A percentile compares a stretch with the other conserved stretches of the same genome.
phyloP scores from a whole-genome alignment of 2,329 filamentous ascomycete genomes.

The Colletotrichum truncatum region DNA sequence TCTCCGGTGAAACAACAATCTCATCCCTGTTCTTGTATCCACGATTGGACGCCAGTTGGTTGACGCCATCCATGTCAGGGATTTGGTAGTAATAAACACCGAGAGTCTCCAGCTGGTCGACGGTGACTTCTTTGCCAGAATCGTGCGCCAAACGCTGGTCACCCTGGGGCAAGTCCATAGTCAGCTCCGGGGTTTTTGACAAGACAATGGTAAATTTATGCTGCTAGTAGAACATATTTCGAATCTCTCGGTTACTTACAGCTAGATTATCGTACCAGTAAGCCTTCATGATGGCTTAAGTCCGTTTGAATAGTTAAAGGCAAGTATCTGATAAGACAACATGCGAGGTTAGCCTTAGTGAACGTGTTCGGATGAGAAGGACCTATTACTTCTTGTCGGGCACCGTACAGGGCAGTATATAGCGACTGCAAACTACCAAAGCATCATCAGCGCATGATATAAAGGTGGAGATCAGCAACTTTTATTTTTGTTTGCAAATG shows the following conservation, averaged over 20 bases:
- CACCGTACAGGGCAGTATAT: too few relatives aligned
- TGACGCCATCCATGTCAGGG: conserved; percentile 71
- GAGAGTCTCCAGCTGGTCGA: conserved; percentile 73
- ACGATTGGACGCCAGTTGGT: conserved; percentile 77
- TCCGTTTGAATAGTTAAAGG: too few relatives aligned
- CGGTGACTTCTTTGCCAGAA: conserved; percentile 75
- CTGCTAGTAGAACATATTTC: background rate
- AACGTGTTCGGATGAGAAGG: too few relatives aligned
- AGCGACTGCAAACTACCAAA: too few relatives aligned
- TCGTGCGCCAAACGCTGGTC: conserved; percentile 94
- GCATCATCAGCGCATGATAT: too few relatives aligned
- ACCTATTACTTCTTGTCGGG: too few relatives aligned
- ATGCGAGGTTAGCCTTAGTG: too few relatives aligned
- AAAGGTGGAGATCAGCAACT: background rate
- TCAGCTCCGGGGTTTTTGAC: background rate
- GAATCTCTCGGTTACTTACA: conserved; percentile 47
- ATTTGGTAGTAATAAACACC: conserved; percentile 84
- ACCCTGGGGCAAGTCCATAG: conserved; percentile 62
- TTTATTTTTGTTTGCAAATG: conserved; percentile 13
- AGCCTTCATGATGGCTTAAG: conserved; percentile 59
- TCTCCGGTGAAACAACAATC: conserved; percentile 85
- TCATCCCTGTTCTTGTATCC: conserved; percentile 95
- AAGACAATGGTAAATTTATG: background rate
- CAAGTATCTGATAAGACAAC: too few relatives aligned
- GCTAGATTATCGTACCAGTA: conserved; percentile 66